Evolutionary conservation across 2,329 filamentous ascomycete genomes (phyloP).

Genomic region (Fusarium graminum): DNA sequence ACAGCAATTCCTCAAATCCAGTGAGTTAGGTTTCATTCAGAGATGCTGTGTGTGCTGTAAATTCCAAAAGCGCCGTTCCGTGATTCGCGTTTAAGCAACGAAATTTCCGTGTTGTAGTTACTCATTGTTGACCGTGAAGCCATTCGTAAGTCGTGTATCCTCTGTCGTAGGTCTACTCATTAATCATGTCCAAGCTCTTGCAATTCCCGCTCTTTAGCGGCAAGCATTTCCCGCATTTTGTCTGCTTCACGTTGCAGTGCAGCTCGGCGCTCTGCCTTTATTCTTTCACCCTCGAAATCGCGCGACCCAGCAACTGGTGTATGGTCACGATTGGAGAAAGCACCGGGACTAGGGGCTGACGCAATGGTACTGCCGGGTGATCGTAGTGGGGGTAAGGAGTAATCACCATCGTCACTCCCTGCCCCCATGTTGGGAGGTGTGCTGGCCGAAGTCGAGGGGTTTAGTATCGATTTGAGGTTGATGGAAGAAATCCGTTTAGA

Average conservation of each 20-base stretch:
- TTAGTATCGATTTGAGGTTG: slow-evolving; percentile 81
- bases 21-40: slow-evolving; percentile 21
- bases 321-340: slow-evolving; percentile 54
- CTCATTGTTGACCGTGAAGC: slow-evolving; percentile 43
- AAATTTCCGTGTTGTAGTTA: slow-evolving; percentile 38
- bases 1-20: slow-evolving; percentile 19
- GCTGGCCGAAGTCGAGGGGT: slow-evolving; percentile 61
- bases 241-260: slow-evolving; percentile 80
- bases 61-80: slow-evolving; percentile 48
- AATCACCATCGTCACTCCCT: slow-evolving; percentile 57
- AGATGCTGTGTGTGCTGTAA: slow-evolving; percentile 30
- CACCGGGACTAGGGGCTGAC: slow-evolving; percentile 58
- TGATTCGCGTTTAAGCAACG: slow-evolving; percentile 28
- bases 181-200: slow-evolving; percentile 53
- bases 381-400: slow-evolving; percentile 58
- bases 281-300: slow-evolving; percentile 61
- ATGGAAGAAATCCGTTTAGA: slow-evolving; percentile 79
- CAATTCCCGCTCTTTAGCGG: slow-evolving; percentile 80
- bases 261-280: slow-evolving; percentile 72
- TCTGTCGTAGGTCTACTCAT: slow-evolving; percentile 40
- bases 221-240: slow-evolving; percentile 78
- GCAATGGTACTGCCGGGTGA: slow-evolving; percentile 59
- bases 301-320: slow-evolving; percentile 44
- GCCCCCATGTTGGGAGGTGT: slow-evolving; percentile 39
- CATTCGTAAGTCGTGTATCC: slow-evolving; percentile 46